Evolutionary conservation across 345 rosid species (phyloP), one percentile per base, ranked within the genome.

Genomic region (Microthlaspi erraticum): DNA sequence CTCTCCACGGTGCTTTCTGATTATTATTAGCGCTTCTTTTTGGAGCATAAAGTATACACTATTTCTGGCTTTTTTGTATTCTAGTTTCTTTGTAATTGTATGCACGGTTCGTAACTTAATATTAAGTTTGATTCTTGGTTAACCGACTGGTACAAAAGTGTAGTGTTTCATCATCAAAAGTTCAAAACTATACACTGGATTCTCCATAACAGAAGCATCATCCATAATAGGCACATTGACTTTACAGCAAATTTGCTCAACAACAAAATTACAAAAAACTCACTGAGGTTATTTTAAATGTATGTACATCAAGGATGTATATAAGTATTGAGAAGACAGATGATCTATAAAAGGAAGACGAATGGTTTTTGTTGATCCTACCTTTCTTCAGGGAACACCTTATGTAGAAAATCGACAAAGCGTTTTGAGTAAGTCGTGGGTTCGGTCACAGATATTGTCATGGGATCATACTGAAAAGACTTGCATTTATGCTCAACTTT

Each of bases 401-500:
- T 84, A 65, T 83, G 71, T 77, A 93, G 80, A 90, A 91, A 91
- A 43, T 78, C 63, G 76, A 85, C 72, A 83, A 93, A 91, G 10
- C 96, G 85, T 51, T 84, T 76, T 33, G 95, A 86, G 63, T 93
- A 93, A 14, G 80, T 64, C 39, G 83, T 72, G 1, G 97, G 97
- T 43, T 89, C 91, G 7, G 82, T 85, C 8, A 57, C 91, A 16
- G 97, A 93, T 34, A 93, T 84, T 13, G 78, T 60, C 66, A 73
- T 29, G 0, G 96, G 92, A 62, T 93, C 88, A 52, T 65, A 84
- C 57, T 78, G 82, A 72, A 89, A 58, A 13, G 97, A 89, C 71
- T 93, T 93, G 77, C 70, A 86, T 5, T 81, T 84, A 72, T 81
- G 89, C 81, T 93, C 97, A 0, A 82, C 78, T 78, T 81, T 89